These are phyloP conservation scores for Cenchrus fungigraminus DNA, from an alignment of 176 grass and related monocot species.

Conservation along the genomic window DNA sequence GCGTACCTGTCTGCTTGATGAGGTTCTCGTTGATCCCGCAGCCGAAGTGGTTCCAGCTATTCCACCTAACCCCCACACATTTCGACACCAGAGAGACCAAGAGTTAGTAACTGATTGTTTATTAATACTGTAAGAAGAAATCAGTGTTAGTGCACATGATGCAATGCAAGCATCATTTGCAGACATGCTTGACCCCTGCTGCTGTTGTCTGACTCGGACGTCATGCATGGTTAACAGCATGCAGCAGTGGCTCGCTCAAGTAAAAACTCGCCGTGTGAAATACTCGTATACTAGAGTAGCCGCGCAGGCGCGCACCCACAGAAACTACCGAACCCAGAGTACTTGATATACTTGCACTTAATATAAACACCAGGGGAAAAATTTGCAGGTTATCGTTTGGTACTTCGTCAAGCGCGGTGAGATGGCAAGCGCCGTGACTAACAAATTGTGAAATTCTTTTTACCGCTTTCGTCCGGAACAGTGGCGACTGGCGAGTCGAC, in stretches of 20 bases:
- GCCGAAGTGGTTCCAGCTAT: slow-evolving; percentile 94
- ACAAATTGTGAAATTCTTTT: neutral
- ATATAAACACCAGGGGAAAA: too few relatives aligned
- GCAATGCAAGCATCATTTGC: neutral
- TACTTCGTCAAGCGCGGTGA: slow-evolving; percentile 3
- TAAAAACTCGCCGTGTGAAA: too few relatives aligned
- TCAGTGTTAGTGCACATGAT: neutral
- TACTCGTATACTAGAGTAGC: neutral
- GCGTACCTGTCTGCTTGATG: slow-evolving; percentile 76
- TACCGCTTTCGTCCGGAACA: neutral
- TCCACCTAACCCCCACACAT: slow-evolving; percentile 62
- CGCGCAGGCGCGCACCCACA: neutral
- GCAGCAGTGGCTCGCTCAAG: too few relatives aligned
- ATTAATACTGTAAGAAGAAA: neutral
- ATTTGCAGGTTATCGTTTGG: too few relatives aligned
- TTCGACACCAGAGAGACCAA: neutral
- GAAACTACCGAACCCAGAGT: neutral
- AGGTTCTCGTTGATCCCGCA: slow-evolving; percentile 72
- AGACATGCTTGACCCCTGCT: neutral
- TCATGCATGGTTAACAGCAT: neutral
- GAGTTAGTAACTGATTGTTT: neutral
- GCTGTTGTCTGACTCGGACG: neutral
- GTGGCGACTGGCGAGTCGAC: neutral
- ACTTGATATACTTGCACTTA: too few relatives aligned
- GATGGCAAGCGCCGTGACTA: neutral